These are phyloP conservation scores for Auricularia sp. DNA, from an alignment of 768 basidiomycete species.

Conservation along the genomic window DNA sequence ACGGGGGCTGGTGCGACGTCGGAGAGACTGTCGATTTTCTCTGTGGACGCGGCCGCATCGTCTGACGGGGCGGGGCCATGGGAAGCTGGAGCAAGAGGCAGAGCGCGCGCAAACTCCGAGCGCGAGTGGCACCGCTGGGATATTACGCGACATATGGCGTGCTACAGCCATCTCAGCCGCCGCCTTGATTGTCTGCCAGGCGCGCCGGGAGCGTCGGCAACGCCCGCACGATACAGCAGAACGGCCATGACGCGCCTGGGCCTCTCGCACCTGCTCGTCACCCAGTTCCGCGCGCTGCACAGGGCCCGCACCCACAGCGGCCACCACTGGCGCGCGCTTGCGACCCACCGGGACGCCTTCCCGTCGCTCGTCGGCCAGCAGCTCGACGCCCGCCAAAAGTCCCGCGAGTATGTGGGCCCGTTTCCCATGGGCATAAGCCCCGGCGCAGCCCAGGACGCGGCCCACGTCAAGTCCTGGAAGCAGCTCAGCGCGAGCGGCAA, in stretches of 20 bases:
- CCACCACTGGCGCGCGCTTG: background rate
- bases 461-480: conserved; percentile 65
- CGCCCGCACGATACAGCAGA: too few species aligned
- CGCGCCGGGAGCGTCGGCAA: too few species aligned
- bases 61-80: background rate
- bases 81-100: background rate
- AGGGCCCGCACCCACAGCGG: background rate
- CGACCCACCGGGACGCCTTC: background rate
- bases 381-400: background rate
- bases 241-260: background rate
- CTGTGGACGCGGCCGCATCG: background rate
- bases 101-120: background rate
- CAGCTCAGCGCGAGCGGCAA: conserved; percentile 70
- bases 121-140: background rate
- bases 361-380: background rate
- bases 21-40: background rate
- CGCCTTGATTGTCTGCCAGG: too few species aligned
- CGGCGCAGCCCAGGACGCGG: conserved; percentile 40
- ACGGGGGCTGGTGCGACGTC: background rate
- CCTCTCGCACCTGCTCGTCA: background rate
- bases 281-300: conserved; percentile 1
- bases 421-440: conserved; percentile 66
- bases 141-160: too few species aligned
- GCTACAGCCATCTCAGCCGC: too few species aligned
- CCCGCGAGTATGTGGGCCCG: conserved; percentile 55